These are phyloP conservation scores for Luvunga scandens DNA, from an alignment of 345 rosid species.

Conservation along the genomic window DNA sequence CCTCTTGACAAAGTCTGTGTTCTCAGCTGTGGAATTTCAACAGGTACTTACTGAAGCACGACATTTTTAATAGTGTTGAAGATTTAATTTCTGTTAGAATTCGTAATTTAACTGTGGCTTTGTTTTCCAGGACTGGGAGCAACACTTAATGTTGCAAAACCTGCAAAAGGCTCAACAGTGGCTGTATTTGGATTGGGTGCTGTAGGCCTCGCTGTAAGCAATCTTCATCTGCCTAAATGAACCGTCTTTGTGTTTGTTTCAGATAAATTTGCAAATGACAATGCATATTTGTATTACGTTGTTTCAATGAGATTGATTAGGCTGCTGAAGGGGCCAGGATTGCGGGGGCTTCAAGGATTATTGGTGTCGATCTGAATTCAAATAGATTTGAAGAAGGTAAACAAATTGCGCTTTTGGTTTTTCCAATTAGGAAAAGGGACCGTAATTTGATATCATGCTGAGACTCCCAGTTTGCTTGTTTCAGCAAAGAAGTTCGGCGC, in stretches of 20 bases:
- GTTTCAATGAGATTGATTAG: conserved; percentile 8
- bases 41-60: conserved; percentile 7
- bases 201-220: conserved; percentile 41
- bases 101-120: neutral
- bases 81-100: too few relatives aligned
- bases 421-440: neutral
- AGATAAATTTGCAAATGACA: neutral
- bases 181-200: conserved; percentile 46
- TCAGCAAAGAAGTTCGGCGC: conserved; percentile 48
- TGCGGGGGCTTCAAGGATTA: conserved; percentile 40
- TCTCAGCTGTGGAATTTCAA: conserved; percentile 40
- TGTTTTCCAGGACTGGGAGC: conserved; percentile 35
- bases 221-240: neutral
- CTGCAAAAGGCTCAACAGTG: conserved; percentile 30
- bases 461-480: neutral
- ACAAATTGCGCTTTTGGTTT: neutral
- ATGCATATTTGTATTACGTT: too few relatives aligned
- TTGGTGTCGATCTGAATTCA: conserved; percentile 40
- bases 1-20: conserved; percentile 42
- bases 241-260: neutral
- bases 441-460: neutral
- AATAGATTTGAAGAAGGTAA: conserved; percentile 23
- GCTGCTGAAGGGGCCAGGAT: conserved; percentile 38
- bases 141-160: conserved; percentile 41
- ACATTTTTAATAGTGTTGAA: too few relatives aligned